Evolutionary conservation across 257 asterid genomes (phyloP).

Genomic region (Leptodermis oblonga): DNA sequence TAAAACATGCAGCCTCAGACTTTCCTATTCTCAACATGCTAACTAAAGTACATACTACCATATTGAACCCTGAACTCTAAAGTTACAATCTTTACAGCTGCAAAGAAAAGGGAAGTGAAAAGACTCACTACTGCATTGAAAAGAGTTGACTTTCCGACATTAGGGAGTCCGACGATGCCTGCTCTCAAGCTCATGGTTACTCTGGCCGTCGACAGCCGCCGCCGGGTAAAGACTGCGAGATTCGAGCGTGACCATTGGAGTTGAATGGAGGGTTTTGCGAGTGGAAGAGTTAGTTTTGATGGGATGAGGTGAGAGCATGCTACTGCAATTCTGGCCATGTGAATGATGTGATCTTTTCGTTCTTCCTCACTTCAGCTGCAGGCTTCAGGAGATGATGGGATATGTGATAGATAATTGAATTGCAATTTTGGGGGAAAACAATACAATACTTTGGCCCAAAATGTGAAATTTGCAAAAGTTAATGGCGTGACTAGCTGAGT

Average conservation of each 20-base stretch:
- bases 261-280: constrained; percentile 30
- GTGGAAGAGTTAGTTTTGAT: constrained; percentile 37
- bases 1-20: neutral
- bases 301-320: constrained; percentile 61
- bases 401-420: neutral
- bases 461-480: too few species aligned
- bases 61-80: neutral
- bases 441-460: too few species aligned
- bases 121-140: constrained; percentile 91
- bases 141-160: constrained; percentile 95
- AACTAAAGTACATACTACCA: too few species aligned
- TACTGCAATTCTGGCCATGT: constrained; percentile 61
- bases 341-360: neutral
- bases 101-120: neutral
- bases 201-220: constrained; percentile 60
- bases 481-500: too few species aligned
- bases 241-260: constrained; percentile 46
- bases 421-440: neutral
- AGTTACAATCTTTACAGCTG: neutral
- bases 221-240: constrained; percentile 23
- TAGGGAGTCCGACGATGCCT: constrained; percentile 97
- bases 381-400: neutral
- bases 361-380: neutral
- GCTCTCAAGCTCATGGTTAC: constrained; percentile 89
- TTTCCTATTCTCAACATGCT: neutral